phyloP scores from a whole-genome alignment of 306 rosid species.

The Prunus salicina region DNA sequence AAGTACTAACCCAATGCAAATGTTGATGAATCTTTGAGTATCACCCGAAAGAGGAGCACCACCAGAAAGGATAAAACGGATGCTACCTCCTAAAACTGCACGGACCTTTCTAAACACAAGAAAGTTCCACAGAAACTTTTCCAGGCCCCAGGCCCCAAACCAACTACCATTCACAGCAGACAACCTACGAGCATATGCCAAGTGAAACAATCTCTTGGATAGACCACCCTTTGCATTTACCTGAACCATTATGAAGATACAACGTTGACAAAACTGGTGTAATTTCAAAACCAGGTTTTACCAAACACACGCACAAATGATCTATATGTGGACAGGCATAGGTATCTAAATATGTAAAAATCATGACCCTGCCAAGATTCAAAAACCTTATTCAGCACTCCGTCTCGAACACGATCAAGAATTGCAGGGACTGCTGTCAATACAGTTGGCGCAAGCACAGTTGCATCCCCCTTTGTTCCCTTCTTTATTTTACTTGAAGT shows the following conservation, averaged over 20 bases:
- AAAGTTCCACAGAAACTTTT: slow-evolving; percentile 66
- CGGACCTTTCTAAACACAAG: slow-evolving; percentile 85
- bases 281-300: slow-evolving; percentile 9
- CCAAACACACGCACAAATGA: background rate
- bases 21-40: slow-evolving; percentile 97
- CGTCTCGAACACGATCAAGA: slow-evolving; percentile 96
- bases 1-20: slow-evolving; percentile 75
- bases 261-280: slow-evolving; percentile 13
- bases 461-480: slow-evolving; percentile 88
- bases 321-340: background rate
- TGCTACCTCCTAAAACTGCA: slow-evolving; percentile 83
- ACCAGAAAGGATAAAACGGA: slow-evolving; percentile 84
- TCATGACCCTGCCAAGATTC: slow-evolving; percentile 21
- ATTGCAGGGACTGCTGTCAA: slow-evolving; percentile 96
- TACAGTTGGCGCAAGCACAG: slow-evolving; percentile 72
- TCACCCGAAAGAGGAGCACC: slow-evolving; percentile 96
- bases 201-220: slow-evolving; percentile 72
- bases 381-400: slow-evolving; percentile 84
- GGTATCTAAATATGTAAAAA: slow-evolving; percentile 2
- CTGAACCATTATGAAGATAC: slow-evolving; percentile 41
- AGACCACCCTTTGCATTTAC: slow-evolving; percentile 80
- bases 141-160: slow-evolving; percentile 97
- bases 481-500: slow-evolving; percentile 88
- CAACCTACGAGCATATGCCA: slow-evolving; percentile 87
- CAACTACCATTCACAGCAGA: slow-evolving; percentile 84